A percentile compares a stretch with the other conserved stretches of the same genome.
phyloP scores from a whole-genome alignment of 1,284 basidiomycete genomes.

The Peniophora sp. region DNA sequence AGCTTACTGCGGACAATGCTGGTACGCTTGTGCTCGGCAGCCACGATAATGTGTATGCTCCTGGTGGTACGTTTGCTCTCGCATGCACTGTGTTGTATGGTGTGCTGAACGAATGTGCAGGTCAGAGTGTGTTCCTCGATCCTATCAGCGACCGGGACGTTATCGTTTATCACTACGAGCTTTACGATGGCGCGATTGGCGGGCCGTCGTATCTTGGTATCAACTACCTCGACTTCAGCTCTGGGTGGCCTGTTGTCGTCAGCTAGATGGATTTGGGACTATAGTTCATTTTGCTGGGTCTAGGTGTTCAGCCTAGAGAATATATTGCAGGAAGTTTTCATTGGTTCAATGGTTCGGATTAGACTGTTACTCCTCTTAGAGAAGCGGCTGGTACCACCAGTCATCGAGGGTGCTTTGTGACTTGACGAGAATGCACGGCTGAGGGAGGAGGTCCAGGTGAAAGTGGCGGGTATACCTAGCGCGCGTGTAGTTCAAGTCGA shows the following conservation, averaged over 20 bases:
- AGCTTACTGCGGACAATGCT: conserved; percentile 12
- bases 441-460: no score
- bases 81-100: no score
- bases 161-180: conserved; percentile 14
- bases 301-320: no score
- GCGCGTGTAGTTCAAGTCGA: no score
- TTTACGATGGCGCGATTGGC: conserved; percentile 3
- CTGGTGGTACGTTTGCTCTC: conserved; percentile 4
- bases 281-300: no score
- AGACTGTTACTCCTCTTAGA: no score
- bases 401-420: no score
- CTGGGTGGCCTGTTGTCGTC: conserved; percentile 14
- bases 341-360: no score
- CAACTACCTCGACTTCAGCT: conserved; percentile 15
- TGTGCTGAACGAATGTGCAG: not conserved
- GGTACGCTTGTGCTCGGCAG: conserved; percentile 25
- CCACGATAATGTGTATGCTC: conserved; percentile 22
- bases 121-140: conserved; percentile 14
- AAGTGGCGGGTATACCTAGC: no score
- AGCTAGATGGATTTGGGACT: not conserved
- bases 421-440: no score
- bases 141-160: conserved; percentile 12
- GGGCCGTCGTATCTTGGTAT: conserved; percentile 12
- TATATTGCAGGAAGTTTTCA: no score
- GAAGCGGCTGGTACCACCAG: no score